A percentile compares a stretch with the other conserved stretches of the same genome.
Conservation (phyloP, 169 alveolate genomes). For the Eimeria falciformis region DNA sequence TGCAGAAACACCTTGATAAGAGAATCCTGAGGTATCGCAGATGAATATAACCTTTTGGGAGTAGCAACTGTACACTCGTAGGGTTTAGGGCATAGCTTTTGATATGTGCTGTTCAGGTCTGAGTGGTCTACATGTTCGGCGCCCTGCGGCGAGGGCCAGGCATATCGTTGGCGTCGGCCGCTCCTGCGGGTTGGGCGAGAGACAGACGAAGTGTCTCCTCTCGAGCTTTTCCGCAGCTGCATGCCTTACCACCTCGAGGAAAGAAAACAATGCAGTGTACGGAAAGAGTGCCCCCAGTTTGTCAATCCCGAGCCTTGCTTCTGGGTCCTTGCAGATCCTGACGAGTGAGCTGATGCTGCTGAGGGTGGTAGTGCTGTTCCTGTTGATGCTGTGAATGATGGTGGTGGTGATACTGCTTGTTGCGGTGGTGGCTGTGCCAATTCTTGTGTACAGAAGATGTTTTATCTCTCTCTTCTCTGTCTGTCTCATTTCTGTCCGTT, state of each 20-base stretch:
- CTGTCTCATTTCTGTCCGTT: not conserved
- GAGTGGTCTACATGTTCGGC: slow-evolving; percentile 37
- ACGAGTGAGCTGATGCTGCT: slow-evolving; percentile 8
- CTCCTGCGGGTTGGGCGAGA: not conserved
- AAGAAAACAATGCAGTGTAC: not conserved
- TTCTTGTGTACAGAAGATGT: not conserved
- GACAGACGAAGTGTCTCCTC: not conserved
- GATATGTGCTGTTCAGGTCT: not conserved
- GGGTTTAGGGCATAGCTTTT: slow-evolving; percentile 59
- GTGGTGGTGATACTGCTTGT: not conserved
- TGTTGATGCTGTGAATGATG: slow-evolving; percentile 18
- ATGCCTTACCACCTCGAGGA: slow-evolving; percentile 28
- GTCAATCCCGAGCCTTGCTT: slow-evolving; percentile 24
- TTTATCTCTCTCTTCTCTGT: not conserved
- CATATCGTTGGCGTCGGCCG: slow-evolving; percentile 10
- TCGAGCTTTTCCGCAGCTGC: not conserved
- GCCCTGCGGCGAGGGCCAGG: slow-evolving; percentile 19
- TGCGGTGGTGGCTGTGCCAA: not conserved
- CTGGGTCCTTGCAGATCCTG: slow-evolving; percentile 23
- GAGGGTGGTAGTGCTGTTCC: not conserved
- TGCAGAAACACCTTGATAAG: no score
- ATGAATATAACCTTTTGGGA: not conserved
- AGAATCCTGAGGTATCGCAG: no score
- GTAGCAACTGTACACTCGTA: not conserved
- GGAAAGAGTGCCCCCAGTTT: not conserved